Evolutionary conservation across 2,329 filamentous ascomycete genomes (phyloP).

Genomic region (Fusarium mundagurra): DNA sequence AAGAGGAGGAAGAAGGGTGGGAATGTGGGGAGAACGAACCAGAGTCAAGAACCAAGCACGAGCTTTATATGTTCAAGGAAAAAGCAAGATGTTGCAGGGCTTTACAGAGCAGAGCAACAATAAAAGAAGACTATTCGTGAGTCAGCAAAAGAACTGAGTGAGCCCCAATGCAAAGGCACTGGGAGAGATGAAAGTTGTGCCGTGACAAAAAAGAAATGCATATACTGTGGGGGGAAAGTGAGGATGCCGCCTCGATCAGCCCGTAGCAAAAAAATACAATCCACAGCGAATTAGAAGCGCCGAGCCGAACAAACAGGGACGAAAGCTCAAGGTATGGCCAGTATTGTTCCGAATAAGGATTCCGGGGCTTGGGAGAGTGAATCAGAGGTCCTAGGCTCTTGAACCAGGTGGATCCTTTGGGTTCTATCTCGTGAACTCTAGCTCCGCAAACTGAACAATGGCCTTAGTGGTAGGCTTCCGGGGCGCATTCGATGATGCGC

Average conservation of each 20-base stretch:
- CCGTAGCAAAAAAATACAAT: neutral
- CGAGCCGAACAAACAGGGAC: neutral
- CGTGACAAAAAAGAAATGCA: neutral
- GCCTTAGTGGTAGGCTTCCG: neutral
- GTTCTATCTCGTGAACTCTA: neutral
- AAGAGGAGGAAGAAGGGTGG: neutral
- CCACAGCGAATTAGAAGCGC: neutral
- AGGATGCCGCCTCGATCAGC: neutral
- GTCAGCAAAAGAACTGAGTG: constrained; percentile 12
- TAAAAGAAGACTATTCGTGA: constrained; percentile 18
- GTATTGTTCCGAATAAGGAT: neutral
- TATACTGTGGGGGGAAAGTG: neutral
- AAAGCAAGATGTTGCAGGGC: constrained; percentile 34
- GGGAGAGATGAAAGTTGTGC: neutral
- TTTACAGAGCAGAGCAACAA: constrained; percentile 35
- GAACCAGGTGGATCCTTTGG: neutral
- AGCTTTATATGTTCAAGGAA: constrained; percentile 34
- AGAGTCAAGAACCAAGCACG: constrained; percentile 22
- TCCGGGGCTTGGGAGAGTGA: constrained; percentile 1
- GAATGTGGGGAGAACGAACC: constrained; percentile 12
- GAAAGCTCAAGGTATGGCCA: neutral
- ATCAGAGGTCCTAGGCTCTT: neutral
- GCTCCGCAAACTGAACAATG: neutral
- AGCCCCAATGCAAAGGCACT: neutral
- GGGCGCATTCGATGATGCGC: neutral